Percentiles rank a stretch among this genome's conserved stretches.
Conservation (phyloP, 2,329 filamentous ascomycete species). For the Xylariaceae sp. region DNA sequence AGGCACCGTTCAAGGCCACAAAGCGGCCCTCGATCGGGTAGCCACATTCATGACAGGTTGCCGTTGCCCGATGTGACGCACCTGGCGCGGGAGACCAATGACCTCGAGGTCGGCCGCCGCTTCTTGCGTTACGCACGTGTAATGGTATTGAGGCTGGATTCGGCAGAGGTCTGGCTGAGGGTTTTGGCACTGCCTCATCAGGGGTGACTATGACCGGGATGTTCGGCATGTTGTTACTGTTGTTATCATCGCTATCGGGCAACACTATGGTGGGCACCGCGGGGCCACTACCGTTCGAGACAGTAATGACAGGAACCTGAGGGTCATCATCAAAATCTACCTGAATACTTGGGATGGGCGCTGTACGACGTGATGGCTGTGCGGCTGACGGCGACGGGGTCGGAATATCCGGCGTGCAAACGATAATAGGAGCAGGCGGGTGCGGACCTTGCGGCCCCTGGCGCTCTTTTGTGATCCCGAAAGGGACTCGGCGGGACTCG, state of each 20-base stretch:
- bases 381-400: constrained; percentile 42
- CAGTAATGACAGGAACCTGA: constrained; percentile 60
- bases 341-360: constrained; percentile 53
- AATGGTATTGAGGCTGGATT: constrained; percentile 48
- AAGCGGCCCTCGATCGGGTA: constrained; percentile 89
- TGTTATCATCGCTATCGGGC: constrained; percentile 40
- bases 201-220: constrained; percentile 55
- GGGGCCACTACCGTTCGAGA: constrained; percentile 48
- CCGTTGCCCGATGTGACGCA: constrained; percentile 61
- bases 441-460: constrained; percentile 40
- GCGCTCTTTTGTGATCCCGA: constrained; percentile 42
- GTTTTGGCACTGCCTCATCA: constrained; percentile 45
- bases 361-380: constrained; percentile 47
- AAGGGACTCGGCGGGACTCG: constrained; percentile 46
- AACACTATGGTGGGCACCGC: constrained; percentile 50
- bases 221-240: constrained; percentile 28
- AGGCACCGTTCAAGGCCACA: constrained; percentile 77
- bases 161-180: constrained; percentile 55
- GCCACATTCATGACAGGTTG: constrained; percentile 83
- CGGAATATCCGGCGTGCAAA: constrained; percentile 57
- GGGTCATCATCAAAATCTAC: constrained; percentile 50
- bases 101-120: constrained; percentile 53
- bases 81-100: constrained; percentile 66
- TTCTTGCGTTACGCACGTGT: constrained; percentile 42
- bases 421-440: constrained; percentile 58